A percentile compares a stretch with the other conserved stretches of the same genome.
Evolutionary conservation across 345 rosid genomes (phyloP).

Genomic region (Stellera chamaejasme): DNA sequence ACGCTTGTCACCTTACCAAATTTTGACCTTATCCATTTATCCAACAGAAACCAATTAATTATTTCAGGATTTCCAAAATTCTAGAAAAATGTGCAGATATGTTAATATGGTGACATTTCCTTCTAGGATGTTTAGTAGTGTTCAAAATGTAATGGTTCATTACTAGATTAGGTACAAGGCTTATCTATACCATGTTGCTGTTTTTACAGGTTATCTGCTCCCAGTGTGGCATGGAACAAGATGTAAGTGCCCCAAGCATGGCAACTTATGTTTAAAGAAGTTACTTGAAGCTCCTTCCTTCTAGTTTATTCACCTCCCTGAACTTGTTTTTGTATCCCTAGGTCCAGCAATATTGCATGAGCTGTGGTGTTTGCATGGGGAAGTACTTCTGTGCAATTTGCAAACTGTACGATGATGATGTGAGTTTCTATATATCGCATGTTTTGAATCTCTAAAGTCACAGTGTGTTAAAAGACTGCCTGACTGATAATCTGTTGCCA

Average conservation of each 20-base stretch:
- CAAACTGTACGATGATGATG: constrained; percentile 69
- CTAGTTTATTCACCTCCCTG: not conserved
- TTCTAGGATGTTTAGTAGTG: too few species aligned
- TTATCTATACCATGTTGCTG: not conserved
- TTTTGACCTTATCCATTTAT: too few species aligned
- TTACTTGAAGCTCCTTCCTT: not conserved
- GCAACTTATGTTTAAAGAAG: not conserved
- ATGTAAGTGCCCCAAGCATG: constrained; percentile 29
- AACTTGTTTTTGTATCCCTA: constrained; percentile 6
- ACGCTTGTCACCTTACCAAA: too few species aligned
- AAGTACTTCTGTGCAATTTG: constrained; percentile 53
- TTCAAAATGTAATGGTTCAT: too few species aligned
- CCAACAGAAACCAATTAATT: too few species aligned
- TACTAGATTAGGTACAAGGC: not conserved
- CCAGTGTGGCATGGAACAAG: constrained; percentile 50
- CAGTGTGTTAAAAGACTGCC: not conserved
- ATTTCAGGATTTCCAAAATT: too few species aligned
- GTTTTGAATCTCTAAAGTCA: not conserved
- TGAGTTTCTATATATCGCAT: constrained; percentile 8
- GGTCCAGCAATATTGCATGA: constrained; percentile 49
- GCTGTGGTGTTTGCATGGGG: constrained; percentile 66
- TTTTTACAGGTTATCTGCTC: constrained; percentile 56
- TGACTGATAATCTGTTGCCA: not conserved
- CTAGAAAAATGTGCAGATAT: too few species aligned
- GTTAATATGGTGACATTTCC: too few species aligned